Percentiles rank a stretch among this genome's conserved stretches.
These are phyloP conservation scores for Arachnopeziza araneosa DNA, from an alignment of 2,329 filamentous ascomycete species.

Conservation along the genomic window DNA sequence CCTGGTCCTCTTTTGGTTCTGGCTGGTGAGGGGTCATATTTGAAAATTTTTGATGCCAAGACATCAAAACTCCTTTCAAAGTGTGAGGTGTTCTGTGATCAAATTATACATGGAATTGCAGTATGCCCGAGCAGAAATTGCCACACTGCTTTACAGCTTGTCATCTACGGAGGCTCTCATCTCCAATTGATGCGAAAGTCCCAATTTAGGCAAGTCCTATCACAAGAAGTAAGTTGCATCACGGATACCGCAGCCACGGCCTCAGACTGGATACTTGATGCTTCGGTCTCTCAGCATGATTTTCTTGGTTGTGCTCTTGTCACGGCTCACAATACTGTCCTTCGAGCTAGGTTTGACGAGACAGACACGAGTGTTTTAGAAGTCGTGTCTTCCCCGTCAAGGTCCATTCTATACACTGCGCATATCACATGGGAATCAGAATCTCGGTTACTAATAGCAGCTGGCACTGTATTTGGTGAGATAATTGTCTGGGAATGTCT, in stretches of 20 bases:
- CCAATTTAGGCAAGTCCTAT: slow-evolving; percentile 13
- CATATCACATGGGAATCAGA: slow-evolving; percentile 58
- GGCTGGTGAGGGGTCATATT: slow-evolving; percentile 53
- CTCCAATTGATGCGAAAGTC: slow-evolving; percentile 34
- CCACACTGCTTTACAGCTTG: slow-evolving; percentile 31
- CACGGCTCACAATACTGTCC: slow-evolving; percentile 82
- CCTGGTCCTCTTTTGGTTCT: slow-evolving; percentile 41
- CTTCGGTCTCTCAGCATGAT: slow-evolving; percentile 44
- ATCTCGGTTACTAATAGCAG: slow-evolving; percentile 65
- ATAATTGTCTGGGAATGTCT: slow-evolving; percentile 81
- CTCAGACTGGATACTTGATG: slow-evolving; percentile 76
- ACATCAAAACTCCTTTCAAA: slow-evolving; percentile 35
- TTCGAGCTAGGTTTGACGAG: slow-evolving; percentile 40
- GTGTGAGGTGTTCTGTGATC: slow-evolving; percentile 55
- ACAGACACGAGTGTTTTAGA: slow-evolving; percentile 37
- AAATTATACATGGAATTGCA: slow-evolving; percentile 70
- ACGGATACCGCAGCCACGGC: slow-evolving; percentile 38
- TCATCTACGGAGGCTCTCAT: slow-evolving; percentile 67
- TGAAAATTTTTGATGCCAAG: slow-evolving; percentile 44
- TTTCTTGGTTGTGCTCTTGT: slow-evolving; percentile 52
- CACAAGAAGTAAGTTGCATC: slow-evolving; percentile 11
- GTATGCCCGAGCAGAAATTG: slow-evolving; percentile 29
- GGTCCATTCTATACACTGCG: slow-evolving; percentile 85
- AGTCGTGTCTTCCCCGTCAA: slow-evolving; percentile 57
- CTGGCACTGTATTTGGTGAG: slow-evolving; percentile 91